A percentile compares a stretch with the other conserved stretches of the same genome.
These are phyloP conservation scores for Papilionanthe hybrid DNA, from an alignment of 116 monocot species.

Conservation along the genomic window DNA sequence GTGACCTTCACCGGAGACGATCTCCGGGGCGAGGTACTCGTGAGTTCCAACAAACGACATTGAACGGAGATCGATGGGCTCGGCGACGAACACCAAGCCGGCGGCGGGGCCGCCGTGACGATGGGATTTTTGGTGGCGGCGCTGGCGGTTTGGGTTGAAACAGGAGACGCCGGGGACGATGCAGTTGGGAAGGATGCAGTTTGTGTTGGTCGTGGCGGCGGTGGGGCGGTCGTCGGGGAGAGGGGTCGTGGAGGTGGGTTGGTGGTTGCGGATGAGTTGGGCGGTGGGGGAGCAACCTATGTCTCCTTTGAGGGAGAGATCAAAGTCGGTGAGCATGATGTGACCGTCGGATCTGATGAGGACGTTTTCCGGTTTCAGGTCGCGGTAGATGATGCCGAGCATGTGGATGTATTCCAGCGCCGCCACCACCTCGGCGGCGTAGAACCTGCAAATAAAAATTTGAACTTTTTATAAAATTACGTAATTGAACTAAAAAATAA, in stretches of 20 bases:
- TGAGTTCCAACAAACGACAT: constrained; percentile 94
- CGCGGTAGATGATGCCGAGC: constrained; percentile 69
- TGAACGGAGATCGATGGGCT: constrained; percentile 73
- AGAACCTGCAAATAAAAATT: constrained; percentile 44
- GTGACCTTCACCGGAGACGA: constrained; percentile 82
- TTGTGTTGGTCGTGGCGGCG: constrained; percentile 11
- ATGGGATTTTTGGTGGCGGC: constrained; percentile 14
- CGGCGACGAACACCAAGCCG: constrained; percentile 65
- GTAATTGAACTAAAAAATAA: too few relatives aligned
- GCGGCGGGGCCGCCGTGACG: not conserved
- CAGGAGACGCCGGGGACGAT: constrained; percentile 67
- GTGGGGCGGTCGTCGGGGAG: not conserved
- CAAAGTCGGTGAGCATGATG: constrained; percentile 88
- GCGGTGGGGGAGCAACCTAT: constrained; percentile 30
- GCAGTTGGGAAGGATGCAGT: constrained; percentile 69
- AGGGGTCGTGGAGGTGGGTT: constrained; percentile 1
- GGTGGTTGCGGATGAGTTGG: constrained; percentile 43
- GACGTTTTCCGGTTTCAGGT: constrained; percentile 85
- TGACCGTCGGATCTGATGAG: constrained; percentile 78
- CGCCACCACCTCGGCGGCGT: constrained; percentile 74
- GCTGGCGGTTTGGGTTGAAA: constrained; percentile 29
- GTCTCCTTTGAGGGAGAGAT: constrained; percentile 64
- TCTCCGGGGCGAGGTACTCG: constrained; percentile 84
- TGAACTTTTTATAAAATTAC: not conserved
- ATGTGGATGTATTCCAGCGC: constrained; percentile 83